These are phyloP conservation scores for Lentinula boryana DNA, from an alignment of 768 basidiomycete genomes.

Conservation along the genomic window DNA sequence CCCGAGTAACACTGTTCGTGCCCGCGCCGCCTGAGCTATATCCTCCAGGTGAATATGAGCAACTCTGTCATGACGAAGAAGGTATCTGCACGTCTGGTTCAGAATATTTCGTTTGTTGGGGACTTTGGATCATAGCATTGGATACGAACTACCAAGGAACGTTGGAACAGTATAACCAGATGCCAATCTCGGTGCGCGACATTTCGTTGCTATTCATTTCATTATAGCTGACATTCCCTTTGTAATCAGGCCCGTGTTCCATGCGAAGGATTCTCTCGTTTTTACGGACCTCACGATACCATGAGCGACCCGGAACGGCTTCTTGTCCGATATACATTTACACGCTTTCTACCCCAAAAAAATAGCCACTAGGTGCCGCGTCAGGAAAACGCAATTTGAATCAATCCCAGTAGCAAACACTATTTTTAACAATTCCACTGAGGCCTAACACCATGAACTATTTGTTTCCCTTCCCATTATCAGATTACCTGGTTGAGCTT, in stretches of 20 bases:
- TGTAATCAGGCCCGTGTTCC: background rate
- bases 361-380: too few species aligned
- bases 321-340: background rate
- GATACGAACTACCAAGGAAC: background rate
- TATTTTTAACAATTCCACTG: too few species aligned
- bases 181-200: background rate
- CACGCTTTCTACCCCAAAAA: background rate
- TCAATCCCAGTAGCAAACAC: too few species aligned
- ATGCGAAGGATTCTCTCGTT: background rate
- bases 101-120: background rate
- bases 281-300: background rate
- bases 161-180: background rate
- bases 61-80: background rate
- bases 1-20: background rate
- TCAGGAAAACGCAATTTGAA: too few species aligned
- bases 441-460: too few species aligned
- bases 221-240: background rate
- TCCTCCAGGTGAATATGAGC: background rate
- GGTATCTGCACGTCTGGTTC: background rate
- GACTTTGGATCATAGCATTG: background rate
- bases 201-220: background rate
- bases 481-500: too few species aligned
- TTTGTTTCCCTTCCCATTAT: too few species aligned
- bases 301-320: background rate
- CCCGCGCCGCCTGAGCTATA: background rate